Evolutionary conservation across 805 yeast genomes (phyloP).

Genomic region (Starmerella apicola): DNA sequence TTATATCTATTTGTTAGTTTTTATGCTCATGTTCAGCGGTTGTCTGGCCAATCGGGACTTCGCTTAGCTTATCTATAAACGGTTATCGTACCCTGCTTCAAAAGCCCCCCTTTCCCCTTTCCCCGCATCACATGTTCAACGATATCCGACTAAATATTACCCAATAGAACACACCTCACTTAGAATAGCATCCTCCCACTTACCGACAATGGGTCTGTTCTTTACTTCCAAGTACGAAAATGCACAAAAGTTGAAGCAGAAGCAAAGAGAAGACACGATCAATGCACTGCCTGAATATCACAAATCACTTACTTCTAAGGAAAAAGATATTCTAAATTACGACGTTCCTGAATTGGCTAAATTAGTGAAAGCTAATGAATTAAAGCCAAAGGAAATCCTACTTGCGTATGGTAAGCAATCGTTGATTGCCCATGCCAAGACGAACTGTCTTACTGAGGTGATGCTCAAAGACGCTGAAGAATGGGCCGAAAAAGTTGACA

Average conservation of each 20-base stretch:
- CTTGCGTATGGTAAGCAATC: conserved; percentile 57
- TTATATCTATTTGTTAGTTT: too few relatives aligned
- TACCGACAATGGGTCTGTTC: too few relatives aligned
- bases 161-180: too few relatives aligned
- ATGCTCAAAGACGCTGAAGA: conserved; percentile 55
- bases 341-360: conserved; percentile 34
- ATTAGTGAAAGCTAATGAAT: conserved; percentile 36
- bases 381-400: conserved; percentile 40
- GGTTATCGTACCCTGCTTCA: too few relatives aligned
- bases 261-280: conserved; percentile 28
- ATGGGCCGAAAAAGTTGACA: conserved; percentile 41
- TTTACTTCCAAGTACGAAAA: too few relatives aligned
- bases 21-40: too few relatives aligned
- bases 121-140: too few relatives aligned
- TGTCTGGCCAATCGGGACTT: too few relatives aligned
- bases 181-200: too few relatives aligned
- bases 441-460: conserved; percentile 48
- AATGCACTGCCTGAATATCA: conserved; percentile 29
- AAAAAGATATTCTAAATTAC: conserved; percentile 30
- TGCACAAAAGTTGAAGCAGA: conserved; percentile 24
- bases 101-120: too few relatives aligned
- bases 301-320: conserved; percentile 28
- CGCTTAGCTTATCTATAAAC: too few relatives aligned
- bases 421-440: conserved; percentile 44
- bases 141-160: too few relatives aligned